Base-by-base conservation (phyloP, 1,284 basidiomycete species). In the Ganoderma meredithae region DNA sequence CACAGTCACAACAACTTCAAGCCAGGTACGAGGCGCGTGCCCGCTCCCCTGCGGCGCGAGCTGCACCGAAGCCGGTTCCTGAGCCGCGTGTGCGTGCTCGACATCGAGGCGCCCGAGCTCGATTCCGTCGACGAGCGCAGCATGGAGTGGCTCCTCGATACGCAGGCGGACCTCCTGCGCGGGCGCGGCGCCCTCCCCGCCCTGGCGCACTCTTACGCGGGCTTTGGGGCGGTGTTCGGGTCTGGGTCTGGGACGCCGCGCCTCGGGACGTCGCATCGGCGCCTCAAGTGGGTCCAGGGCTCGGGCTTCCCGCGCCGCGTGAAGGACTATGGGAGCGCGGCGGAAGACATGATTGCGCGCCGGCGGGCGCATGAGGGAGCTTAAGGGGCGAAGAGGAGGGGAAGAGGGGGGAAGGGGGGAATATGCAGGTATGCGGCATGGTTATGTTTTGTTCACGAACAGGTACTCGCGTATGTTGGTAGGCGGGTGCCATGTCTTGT, bases 141-240 rank as follows among this genome's bases (percentile, higher is more conserved):
- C 44, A 60, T 67, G 47, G 66, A 67, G 40, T 67, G 60, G 49
- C 40, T 67, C n/a, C 62, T 67, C 6, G 66, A 67, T 33, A 39
- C 60, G 31, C 66, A 67, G 59, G 66, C 47, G 40, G 62, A 49
- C n/a, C 41, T 67, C n/a, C 25, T 31, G 15, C 41, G 53, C 43
- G 65, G 65, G 19, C 61, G 40, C 12, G 13, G 56, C 25, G 3
- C 39, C 6, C 27, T 60, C 40, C 56, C 66, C 17, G 41, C 33
- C 6, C 49, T 67, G 1, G 39, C 39, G 13, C 33, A 40, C n/a
- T 61, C 56, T 3, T 31, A 31, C 27, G 27, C 27, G 27, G 27
- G 27, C 27, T 31, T 31, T 31, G 27, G 27, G 27, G 27, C 27
- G 27, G 27, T 31, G 3, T 31, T 31, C 3, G 27, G 27, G 27